phyloP scores from a whole-genome alignment of 148 eudicot species.

The Spergularia marina region DNA sequence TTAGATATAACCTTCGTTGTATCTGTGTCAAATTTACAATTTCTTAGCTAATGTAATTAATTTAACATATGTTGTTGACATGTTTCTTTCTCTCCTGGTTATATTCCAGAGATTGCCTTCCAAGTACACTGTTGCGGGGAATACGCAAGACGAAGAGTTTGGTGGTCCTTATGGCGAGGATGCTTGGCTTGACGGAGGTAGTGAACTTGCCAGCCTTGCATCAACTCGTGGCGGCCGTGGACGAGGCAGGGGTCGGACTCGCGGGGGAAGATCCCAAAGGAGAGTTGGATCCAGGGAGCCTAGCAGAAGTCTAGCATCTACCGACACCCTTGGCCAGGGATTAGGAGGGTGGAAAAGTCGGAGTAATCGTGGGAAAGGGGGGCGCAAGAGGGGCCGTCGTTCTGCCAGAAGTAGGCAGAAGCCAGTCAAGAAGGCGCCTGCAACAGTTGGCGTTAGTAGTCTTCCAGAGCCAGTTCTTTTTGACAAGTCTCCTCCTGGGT shows the following conservation, averaged over 20 bases:
- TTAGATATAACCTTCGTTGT: neutral
- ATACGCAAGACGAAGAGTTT: conserved; percentile 39
- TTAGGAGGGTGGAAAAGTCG: conserved; percentile 57
- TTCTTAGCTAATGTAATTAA: neutral
- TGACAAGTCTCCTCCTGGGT: conserved; percentile 39
- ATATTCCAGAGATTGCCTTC: conserved; percentile 50
- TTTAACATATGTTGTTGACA: neutral
- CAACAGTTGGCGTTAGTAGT: conserved; percentile 14
- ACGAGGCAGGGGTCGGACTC: conserved; percentile 54
- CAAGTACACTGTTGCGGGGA: conserved; percentile 37
- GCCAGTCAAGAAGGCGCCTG: conserved; percentile 34
- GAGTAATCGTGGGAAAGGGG: conserved; percentile 49
- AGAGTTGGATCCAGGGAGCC: conserved; percentile 36
- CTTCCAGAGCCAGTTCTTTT: conserved; percentile 30
- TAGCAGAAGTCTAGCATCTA: conserved; percentile 30
- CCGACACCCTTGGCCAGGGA: conserved; percentile 38
- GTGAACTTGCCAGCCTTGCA: conserved; percentile 26
- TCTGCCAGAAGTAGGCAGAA: conserved; percentile 52
- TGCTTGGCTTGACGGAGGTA: conserved; percentile 36
- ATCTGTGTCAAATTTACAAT: too few relatives aligned
- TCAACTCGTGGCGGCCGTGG: conserved; percentile 41
- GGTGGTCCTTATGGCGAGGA: conserved; percentile 34
- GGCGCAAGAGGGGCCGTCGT: conserved; percentile 56
- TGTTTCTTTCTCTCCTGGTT: conserved; percentile 6
- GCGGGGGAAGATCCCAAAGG: conserved; percentile 63